Conservation (phyloP, 129 eudicot genomes). For the Scalesia atractyloides region DNA sequence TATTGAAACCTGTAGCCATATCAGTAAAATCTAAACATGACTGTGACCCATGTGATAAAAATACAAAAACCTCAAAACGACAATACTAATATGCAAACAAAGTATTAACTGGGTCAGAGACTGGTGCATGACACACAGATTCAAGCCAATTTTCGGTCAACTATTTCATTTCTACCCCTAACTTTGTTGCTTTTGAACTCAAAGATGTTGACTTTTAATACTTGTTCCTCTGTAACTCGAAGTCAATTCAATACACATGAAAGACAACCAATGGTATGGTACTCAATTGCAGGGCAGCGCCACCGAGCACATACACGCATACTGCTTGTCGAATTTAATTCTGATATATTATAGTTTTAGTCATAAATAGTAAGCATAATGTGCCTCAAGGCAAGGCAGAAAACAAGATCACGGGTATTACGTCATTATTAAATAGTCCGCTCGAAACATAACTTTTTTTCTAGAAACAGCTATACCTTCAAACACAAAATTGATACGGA, state of each 20-base stretch:
- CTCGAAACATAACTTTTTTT: background rate
- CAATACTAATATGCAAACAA: background rate
- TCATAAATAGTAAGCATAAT: background rate
- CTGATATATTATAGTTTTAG: background rate
- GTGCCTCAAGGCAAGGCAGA: slow-evolving; percentile 2
- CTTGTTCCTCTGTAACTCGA: background rate
- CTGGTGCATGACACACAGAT: background rate
- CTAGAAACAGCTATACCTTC: background rate
- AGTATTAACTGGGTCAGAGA: background rate
- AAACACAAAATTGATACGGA: background rate
- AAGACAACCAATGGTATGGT: background rate
- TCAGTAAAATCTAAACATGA: background rate
- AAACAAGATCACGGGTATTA: background rate
- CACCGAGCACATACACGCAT: background rate
- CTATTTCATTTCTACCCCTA: background rate
- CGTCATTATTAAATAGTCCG: background rate
- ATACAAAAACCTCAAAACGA: background rate
- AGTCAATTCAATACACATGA: slow-evolving; percentile 4
- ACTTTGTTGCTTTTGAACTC: background rate
- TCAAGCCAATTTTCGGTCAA: background rate
- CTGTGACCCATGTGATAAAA: background rate
- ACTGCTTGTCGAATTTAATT: background rate
- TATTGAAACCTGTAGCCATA: background rate
- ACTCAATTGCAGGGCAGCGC: background rate
- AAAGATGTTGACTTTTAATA: background rate